Base-by-base conservation (phyloP, 768 basidiomycete species). In the Calocera cornea region DNA sequence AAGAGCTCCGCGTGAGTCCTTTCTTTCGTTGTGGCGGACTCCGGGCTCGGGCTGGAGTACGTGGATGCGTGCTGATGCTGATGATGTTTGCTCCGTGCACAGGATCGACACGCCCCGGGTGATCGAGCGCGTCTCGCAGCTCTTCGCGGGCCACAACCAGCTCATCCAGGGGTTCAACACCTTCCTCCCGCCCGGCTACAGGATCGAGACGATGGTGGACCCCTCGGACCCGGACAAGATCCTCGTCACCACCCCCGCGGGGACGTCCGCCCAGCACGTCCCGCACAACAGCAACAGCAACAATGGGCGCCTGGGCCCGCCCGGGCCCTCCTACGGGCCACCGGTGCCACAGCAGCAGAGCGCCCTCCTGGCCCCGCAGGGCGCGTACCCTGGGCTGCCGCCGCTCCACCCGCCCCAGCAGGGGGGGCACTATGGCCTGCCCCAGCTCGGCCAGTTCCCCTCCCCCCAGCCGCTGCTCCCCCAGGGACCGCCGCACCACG, bases 161-260 rank as follows among this genome's bases (percentile, higher is more conserved):
- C 88, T 99, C 69, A 97, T 99, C 54, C 92, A 95, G 76, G 95
- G 95, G 11, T 99, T 99, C 83, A 98, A 97, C 78, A 97, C 94
- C 0, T 99, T 98, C 78, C 83, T 99, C 12, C 95, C 95, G 1
- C 83, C 85, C 24, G 95, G 95, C 17, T 99, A 97, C 74, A 87
- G 90, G 63, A 97, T 99, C 75, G 92, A 95, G 71, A 60, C 54
- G 54, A 60, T 60, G 54, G 54, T 60, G 24, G 54, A 60, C 19
- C 54, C 54, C 2, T 60, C 54, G 11, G 54, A 60, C 22, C 54
- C 54, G 54, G 54, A 60, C 54, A 60, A 60, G 54, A 60, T 60
- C 54, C 54, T 60, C 14, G 54, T 60, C 24, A 60, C 54, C 14
- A 60, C 54, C 8, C 54, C 54, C 5, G 24, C 54, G 11, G 54